These are phyloP conservation scores for Globisporangium takayamanum DNA, from an alignment of 352 stramenopile genomes.

Conservation along the genomic window DNA sequence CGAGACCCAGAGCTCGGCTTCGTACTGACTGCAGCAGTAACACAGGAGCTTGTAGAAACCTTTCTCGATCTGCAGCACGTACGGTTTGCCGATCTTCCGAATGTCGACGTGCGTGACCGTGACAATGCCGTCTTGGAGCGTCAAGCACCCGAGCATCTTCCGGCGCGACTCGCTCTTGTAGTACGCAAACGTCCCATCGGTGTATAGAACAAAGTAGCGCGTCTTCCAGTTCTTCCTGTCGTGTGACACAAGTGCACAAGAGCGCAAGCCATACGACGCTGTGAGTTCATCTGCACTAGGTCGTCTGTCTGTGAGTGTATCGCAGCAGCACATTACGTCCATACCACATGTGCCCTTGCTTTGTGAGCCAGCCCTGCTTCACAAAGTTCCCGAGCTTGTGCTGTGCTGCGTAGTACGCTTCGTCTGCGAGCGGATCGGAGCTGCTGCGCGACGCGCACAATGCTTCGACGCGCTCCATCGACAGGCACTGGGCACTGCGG, in stretches of 20 bases:
- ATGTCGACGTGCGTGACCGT: constrained; percentile 78
- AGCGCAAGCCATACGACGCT: no score
- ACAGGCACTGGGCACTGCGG: background rate
- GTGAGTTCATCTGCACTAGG: background rate
- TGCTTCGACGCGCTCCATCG: constrained; percentile 13
- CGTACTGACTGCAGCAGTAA: constrained; percentile 68
- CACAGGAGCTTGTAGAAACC: constrained; percentile 80
- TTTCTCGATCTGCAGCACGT: constrained; percentile 82
- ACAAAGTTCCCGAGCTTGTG: constrained; percentile 67
- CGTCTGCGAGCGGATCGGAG: constrained; percentile 60
- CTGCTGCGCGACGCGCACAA: constrained; percentile 39
- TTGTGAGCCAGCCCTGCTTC: constrained; percentile 80
- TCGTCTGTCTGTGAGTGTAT: no score
- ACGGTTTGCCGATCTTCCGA: constrained; percentile 47
- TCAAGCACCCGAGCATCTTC: constrained; percentile 79
- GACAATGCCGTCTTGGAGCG: constrained; percentile 80
- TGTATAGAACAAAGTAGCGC: constrained; percentile 82
- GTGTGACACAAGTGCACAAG: background rate
- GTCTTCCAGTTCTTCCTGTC: constrained; percentile 83
- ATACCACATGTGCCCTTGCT: constrained; percentile 77
- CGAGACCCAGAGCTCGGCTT: constrained; percentile 80
- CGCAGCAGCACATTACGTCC: background rate
- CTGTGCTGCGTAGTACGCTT: constrained; percentile 61
- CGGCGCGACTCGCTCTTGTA: constrained; percentile 72
- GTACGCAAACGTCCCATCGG: constrained; percentile 76